These are phyloP conservation scores for Phaeosphaeria sp. DNA, from an alignment of 2,329 filamentous ascomycete species.

Conservation along the genomic window DNA sequence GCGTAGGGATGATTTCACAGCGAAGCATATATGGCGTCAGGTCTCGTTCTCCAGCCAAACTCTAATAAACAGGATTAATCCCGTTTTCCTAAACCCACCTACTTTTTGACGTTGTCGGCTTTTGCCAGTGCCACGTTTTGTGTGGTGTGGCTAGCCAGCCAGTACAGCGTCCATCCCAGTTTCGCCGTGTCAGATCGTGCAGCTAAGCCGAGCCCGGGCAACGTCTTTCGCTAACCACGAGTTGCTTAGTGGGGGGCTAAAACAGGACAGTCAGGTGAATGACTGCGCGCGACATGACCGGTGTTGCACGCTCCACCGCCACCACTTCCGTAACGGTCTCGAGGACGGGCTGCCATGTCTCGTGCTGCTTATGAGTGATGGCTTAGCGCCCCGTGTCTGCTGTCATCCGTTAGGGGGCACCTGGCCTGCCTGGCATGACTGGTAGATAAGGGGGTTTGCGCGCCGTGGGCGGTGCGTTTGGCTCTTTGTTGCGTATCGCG, in stretches of 20 bases:
- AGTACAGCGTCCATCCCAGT: not conserved
- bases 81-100: not conserved
- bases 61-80: not conserved
- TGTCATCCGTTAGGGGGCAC: slow-evolving; percentile 7
- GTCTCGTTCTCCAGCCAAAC: not conserved
- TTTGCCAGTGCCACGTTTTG: not conserved
- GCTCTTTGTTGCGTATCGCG: not conserved
- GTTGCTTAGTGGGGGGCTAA: not conserved
- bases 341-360: not conserved
- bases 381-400: slow-evolving; percentile 7
- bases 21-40: slow-evolving; percentile 8
- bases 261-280: slow-evolving; percentile 13
- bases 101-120: not conserved
- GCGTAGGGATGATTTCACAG: not conserved
- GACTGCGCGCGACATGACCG: not conserved
- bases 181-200: not conserved
- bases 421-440: not conserved
- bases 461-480: not conserved
- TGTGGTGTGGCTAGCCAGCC: not conserved
- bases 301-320: slow-evolving; percentile 13
- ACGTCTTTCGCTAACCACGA: slow-evolving; percentile 1
- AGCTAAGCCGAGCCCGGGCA: slow-evolving; percentile 8
- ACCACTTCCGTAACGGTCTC: slow-evolving; percentile 2
- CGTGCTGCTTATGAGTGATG: slow-evolving; percentile 8
- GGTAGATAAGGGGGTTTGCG: slow-evolving; percentile 5